A percentile compares a stretch with the other conserved stretches of the same genome.
Conservation (phyloP, 1,284 basidiomycete species). For the Pseudozyma sp. region DNA sequence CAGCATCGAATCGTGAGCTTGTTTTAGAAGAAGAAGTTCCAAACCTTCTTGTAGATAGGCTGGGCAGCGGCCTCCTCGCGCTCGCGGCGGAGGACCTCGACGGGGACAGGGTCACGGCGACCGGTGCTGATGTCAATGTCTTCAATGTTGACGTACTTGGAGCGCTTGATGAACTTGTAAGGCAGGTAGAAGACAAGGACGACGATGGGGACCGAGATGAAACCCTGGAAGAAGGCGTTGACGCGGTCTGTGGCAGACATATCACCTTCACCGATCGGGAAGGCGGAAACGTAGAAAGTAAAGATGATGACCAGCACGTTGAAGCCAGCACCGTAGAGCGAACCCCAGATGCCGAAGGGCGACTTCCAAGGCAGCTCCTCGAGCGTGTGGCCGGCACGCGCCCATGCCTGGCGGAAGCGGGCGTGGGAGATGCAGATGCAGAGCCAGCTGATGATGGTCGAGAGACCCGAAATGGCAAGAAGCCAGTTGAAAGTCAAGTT, state of each 20-base stretch:
- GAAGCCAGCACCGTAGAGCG: constrained; percentile 69
- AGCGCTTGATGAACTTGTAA: constrained; percentile 54
- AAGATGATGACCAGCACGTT: constrained; percentile 54
- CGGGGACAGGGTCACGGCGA: constrained; percentile 55
- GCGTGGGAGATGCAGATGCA: constrained; percentile 66
- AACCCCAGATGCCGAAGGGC: constrained; percentile 71
- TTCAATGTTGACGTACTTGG: constrained; percentile 44
- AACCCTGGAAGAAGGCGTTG: constrained; percentile 71
- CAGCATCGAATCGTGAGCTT: background rate
- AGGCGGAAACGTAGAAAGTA: constrained; percentile 52
- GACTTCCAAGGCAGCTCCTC: constrained; percentile 72
- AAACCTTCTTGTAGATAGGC: constrained; percentile 55
- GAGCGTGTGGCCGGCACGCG: constrained; percentile 70
- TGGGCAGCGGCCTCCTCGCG: constrained; percentile 54
- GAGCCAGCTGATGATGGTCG: constrained; percentile 71
- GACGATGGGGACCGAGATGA: constrained; percentile 68
- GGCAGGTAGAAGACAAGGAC: constrained; percentile 40
- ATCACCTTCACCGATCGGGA: constrained; percentile 62
- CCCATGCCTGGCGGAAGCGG: constrained; percentile 75
- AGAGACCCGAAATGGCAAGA: constrained; percentile 72
- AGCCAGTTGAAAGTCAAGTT: constrained; percentile 71
- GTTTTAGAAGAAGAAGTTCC: constrained; percentile 55
- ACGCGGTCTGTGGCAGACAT: constrained; percentile 62
- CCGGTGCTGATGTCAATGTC: constrained; percentile 67
- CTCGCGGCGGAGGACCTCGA: constrained; percentile 62